Evolutionary conservation across 2,329 filamentous ascomycete species (phyloP).

Genomic region (Thyridium curvatum): DNA sequence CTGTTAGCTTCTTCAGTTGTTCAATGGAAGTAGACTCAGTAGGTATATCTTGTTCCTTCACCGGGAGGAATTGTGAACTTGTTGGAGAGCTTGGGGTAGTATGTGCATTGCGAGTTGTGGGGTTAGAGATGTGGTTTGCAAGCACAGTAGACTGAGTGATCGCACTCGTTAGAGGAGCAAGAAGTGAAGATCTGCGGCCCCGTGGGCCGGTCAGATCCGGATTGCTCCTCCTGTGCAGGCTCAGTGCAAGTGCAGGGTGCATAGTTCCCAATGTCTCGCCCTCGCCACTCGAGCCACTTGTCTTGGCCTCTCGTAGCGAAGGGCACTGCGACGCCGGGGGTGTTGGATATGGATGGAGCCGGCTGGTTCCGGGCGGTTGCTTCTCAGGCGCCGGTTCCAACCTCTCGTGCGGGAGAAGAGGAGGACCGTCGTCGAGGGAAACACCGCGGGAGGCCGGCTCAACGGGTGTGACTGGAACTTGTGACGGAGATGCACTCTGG

Average conservation of each 20-base stretch:
- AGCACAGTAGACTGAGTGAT: slow-evolving; percentile 57
- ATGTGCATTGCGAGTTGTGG: slow-evolving; percentile 46
- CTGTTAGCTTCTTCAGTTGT: slow-evolving; percentile 83
- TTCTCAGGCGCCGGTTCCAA: slow-evolving; percentile 21
- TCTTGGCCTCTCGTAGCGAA: slow-evolving; percentile 35
- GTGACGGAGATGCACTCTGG: slow-evolving; percentile 11
- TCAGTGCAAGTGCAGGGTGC: slow-evolving; percentile 10
- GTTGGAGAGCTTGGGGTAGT: slow-evolving; percentile 47
- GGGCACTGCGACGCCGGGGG: slow-evolving; percentile 47
- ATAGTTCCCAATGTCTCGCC: slow-evolving; percentile 14
- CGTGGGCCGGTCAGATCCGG: slow-evolving; percentile 35
- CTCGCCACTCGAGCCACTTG: slow-evolving; percentile 33
- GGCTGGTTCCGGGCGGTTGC: slow-evolving; percentile 19
- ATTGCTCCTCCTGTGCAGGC: slow-evolving; percentile 35
- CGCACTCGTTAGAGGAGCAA: slow-evolving; percentile 57
- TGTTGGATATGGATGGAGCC: slow-evolving; percentile 46
- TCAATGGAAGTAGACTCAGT: slow-evolving; percentile 56
- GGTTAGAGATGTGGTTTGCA: slow-evolving; percentile 65
- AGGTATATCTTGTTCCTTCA: slow-evolving; percentile 17
- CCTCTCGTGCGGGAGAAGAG: slow-evolving; percentile 32
- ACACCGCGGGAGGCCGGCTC: slow-evolving; percentile 12
- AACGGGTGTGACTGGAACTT: slow-evolving; percentile 14
- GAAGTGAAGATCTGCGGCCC: slow-evolving; percentile 35
- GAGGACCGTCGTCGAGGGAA: slow-evolving; percentile 17
- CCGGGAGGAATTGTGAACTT: slow-evolving; percentile 28